Base-by-base conservation (phyloP, 208 protist species). In the Tetramitus jugosus region DNA sequence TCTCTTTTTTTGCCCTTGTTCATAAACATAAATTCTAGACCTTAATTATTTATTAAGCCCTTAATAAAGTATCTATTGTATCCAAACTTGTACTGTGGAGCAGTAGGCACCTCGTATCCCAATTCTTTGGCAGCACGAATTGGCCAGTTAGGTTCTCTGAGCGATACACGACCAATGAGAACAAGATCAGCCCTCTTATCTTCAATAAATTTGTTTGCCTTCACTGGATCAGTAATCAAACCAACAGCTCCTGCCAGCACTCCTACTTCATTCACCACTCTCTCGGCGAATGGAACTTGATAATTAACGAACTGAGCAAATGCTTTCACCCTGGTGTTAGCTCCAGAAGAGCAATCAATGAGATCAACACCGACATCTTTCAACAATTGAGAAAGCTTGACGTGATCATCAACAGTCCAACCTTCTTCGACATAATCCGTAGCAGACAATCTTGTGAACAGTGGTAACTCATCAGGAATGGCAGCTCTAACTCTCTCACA, bases 111-210 rank as follows among this genome's bases (percentile, higher is more conserved):
- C n/a, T 86, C 52, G 23, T 80, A 20, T 14, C 60, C 67, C 17
- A 86, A 42, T 60, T 79, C 68, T 52, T 76, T 37, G 2, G 84
- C 84, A 17, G 76, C 76, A 37, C 61, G 65, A 4, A 84, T 20
- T 37, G 84, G 35, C 80, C 79, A 86, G 33, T 76, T 77, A 83
- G 84, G 82, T 76, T 86, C 61, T 7, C 76, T 60, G 26, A 86
- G 61, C 29, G 74, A 68, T 60, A 65, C 33, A 53, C 84, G 39
- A 7, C 33, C 82, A 13, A 81, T 0, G 1, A 79, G 31, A 17
- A 86, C 68, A 1, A 86, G 6, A 37, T 86, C 84, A 7, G 79
- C 75, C n/a, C 46, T 17, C 13, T 68, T 33, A 35, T 84, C 7
- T 46, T 80, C 65, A 17, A 87, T 3, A 20, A 86, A 69, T 40